Percentiles rank a stretch among this genome's conserved stretches.
Evolutionary conservation across 2,329 filamentous ascomycete genomes (phyloP).

Genomic region (Tricladium varicosporioides): DNA sequence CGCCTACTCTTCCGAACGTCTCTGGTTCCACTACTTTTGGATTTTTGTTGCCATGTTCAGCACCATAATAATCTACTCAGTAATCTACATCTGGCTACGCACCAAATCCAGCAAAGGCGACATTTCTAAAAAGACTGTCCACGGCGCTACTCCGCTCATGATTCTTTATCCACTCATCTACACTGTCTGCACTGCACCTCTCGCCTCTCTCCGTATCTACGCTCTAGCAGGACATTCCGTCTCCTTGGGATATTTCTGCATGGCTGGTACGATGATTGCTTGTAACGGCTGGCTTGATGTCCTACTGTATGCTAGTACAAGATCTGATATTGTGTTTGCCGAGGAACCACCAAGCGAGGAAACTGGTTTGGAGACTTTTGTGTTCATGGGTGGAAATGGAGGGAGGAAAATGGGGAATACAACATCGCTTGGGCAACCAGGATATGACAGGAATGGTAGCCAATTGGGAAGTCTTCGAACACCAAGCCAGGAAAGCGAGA

Average conservation of each 20-base stretch:
- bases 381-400: conserved; percentile 32
- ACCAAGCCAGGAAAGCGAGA: conserved; percentile 14
- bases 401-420: conserved; percentile 4
- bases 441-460: conserved; percentile 8
- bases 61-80: conserved; percentile 46
- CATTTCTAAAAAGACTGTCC: conserved; percentile 1
- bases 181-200: conserved; percentile 64
- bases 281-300: conserved; percentile 56
- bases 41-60: conserved; percentile 54
- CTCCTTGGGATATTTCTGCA: conserved; percentile 54
- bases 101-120: conserved; percentile 4
- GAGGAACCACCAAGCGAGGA: conserved; percentile 41
- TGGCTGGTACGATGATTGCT: conserved; percentile 57
- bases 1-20: conserved; percentile 51
- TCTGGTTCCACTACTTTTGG: conserved; percentile 64
- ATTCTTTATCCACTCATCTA: conserved; percentile 69
- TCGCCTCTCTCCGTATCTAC: conserved; percentile 62
- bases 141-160: conserved; percentile 46
- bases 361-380: conserved; percentile 50
- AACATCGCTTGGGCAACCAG: conserved; percentile 17
- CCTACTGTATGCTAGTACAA: conserved; percentile 50
- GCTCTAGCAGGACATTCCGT: conserved; percentile 55
- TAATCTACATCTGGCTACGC: conserved; percentile 30
- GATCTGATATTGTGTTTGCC: conserved; percentile 52
- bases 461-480: not conserved